phyloP scores from a whole-genome alignment of 2,329 filamentous ascomycete species.

The Leptographium galeiforme region DNA sequence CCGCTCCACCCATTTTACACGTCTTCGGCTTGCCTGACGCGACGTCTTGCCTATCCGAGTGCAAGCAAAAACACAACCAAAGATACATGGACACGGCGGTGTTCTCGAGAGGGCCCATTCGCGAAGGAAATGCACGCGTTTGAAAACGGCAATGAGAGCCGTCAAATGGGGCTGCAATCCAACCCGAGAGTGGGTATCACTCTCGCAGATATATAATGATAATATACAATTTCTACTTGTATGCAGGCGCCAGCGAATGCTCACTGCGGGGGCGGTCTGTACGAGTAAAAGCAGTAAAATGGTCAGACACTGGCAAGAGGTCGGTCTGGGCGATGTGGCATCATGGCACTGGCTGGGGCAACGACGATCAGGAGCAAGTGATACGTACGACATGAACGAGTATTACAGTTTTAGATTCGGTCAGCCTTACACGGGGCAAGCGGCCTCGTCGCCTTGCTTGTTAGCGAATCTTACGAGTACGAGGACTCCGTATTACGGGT shows the following conservation, averaged over 20 bases:
- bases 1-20: neutral
- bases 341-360: too few species aligned
- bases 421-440: too few species aligned
- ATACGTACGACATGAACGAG: too few species aligned
- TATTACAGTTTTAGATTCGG: too few species aligned
- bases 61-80: neutral
- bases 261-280: neutral
- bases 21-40: neutral
- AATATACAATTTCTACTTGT: neutral
- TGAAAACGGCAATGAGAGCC: neutral
- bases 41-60: neutral
- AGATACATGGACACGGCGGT: too few species aligned
- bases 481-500: neutral
- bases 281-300: neutral
- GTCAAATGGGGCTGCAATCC: neutral
- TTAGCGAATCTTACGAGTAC: too few species aligned
- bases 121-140: neutral
- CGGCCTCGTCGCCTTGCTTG: too few species aligned
- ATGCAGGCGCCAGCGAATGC: neutral
- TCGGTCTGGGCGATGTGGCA: neutral
- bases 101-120: too few species aligned
- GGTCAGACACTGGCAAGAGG: too few species aligned
- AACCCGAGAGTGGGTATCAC: neutral
- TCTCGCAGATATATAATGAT: conserved; percentile 1
- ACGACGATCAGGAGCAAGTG: too few species aligned